phyloP scores from a whole-genome alignment of 306 rosid species.

The Pterocarpus santalinus region DNA sequence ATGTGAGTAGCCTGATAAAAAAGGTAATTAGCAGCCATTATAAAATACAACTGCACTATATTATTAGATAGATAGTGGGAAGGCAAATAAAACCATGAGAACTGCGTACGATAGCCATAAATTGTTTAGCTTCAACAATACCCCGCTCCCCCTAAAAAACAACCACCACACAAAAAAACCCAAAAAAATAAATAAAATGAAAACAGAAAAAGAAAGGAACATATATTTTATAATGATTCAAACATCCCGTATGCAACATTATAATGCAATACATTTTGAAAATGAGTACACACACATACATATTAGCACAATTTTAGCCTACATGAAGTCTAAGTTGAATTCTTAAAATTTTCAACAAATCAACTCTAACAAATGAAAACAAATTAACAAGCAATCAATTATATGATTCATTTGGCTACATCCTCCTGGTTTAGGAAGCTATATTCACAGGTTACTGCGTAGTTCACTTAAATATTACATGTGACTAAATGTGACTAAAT shows the following conservation, averaged over 20 bases:
- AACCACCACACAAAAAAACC: neutral
- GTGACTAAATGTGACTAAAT: neutral
- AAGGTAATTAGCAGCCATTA: slow-evolving; percentile 28
- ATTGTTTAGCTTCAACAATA: neutral
- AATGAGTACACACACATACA: too few species aligned
- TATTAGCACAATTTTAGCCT: too few species aligned
- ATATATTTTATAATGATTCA: neutral
- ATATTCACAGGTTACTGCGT: neutral
- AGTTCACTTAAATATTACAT: slow-evolving; percentile 6
- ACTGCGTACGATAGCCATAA: slow-evolving; percentile 7
- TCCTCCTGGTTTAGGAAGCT: neutral
- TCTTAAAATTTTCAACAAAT: too few species aligned
- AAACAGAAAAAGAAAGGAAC: neutral
- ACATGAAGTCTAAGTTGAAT: too few species aligned
- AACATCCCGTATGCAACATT: too few species aligned
- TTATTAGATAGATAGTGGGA: slow-evolving; percentile 10
- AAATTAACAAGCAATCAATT: neutral
- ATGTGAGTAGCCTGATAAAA: slow-evolving; percentile 66
- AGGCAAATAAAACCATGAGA: neutral
- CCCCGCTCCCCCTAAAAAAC: neutral
- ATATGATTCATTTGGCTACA: slow-evolving; percentile 13
- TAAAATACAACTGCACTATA: slow-evolving; percentile 13
- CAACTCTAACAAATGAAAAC: neutral
- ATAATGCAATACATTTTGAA: too few species aligned
- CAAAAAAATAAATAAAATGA: neutral